These are phyloP conservation scores for Boletus semigastroideus DNA, from an alignment of 1,284 basidiomycete genomes.

Conservation along the genomic window DNA sequence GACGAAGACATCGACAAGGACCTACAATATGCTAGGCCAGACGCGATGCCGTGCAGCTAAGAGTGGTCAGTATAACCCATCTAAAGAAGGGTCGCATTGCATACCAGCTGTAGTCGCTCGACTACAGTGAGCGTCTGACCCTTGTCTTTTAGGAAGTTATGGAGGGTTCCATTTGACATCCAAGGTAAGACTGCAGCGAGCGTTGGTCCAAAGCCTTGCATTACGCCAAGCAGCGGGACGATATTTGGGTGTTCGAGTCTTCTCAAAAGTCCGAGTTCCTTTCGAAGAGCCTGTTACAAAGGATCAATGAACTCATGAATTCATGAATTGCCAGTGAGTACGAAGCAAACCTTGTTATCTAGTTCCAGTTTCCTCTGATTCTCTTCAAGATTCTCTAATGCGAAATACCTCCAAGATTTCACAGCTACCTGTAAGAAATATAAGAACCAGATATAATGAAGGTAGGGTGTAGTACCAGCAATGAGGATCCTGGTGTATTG, in stretches of 20 bases:
- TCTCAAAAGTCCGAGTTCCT: slow-evolving; percentile 5
- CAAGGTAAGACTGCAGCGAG: neutral
- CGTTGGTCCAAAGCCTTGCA: neutral
- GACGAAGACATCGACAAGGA: neutral
- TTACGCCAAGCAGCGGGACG: slow-evolving; percentile 5
- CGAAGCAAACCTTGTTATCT: neutral
- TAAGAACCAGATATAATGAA: neutral
- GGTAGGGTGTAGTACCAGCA: neutral
- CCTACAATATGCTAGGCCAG: slow-evolving; percentile 7
- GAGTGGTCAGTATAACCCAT: neutral
- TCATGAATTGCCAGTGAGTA: too few species aligned
- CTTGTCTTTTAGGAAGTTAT: neutral
- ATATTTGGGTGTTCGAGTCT: slow-evolving; percentile 10
- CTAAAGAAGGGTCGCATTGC: neutral
- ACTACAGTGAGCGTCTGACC: neutral
- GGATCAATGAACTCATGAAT: neutral
- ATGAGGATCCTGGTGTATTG: neutral
- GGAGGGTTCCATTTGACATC: slow-evolving; percentile 7
- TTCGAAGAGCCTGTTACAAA: neutral
- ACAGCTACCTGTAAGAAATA: slow-evolving; percentile 2
- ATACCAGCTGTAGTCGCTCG: neutral
- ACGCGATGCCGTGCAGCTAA: slow-evolving; percentile 1
- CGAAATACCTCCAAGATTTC: slow-evolving; percentile 6
- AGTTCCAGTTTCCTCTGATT: neutral
- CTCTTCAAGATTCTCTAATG: neutral